phyloP scores from a whole-genome alignment of 306 rosid species.

The cucumber (Cucumis sativus) region DNA sequence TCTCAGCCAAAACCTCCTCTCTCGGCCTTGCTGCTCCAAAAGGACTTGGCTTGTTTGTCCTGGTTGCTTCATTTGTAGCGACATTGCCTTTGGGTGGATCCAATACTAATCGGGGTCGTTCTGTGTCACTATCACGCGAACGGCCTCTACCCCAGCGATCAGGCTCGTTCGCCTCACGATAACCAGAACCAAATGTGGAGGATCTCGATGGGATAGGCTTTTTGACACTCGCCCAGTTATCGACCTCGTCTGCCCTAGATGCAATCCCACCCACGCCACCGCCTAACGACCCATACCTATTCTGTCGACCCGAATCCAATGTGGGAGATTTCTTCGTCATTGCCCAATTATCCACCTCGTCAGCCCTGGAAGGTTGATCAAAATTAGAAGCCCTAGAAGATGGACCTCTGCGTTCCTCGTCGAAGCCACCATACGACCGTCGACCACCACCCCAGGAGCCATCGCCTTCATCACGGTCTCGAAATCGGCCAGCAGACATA shows the following conservation, averaged over 20 bases:
- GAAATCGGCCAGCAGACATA: slow-evolving; percentile 20
- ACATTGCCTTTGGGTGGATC: slow-evolving; percentile 48
- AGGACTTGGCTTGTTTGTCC: slow-evolving; percentile 57
- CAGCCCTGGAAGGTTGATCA: slow-evolving; percentile 92
- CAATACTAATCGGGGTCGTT: slow-evolving; percentile 66
- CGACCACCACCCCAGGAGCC: slow-evolving; percentile 78
- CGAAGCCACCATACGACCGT: slow-evolving; percentile 77
- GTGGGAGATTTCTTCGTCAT: slow-evolving; percentile 50
- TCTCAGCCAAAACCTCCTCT: slow-evolving; percentile 85
- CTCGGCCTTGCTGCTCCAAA: slow-evolving; percentile 90
- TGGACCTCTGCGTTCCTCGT: slow-evolving; percentile 60
- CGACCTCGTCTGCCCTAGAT: slow-evolving; percentile 77
- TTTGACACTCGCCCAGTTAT: slow-evolving; percentile 66
- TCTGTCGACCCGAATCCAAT: slow-evolving; percentile 54
- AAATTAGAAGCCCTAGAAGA: slow-evolving; percentile 79
- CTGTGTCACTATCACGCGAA: slow-evolving; percentile 32
- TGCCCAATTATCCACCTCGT: slow-evolving; percentile 90
- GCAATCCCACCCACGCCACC: slow-evolving; percentile 20
- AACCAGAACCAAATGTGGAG: slow-evolving; percentile 60
- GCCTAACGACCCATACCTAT: slow-evolving; percentile 44
- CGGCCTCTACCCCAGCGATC: slow-evolving; percentile 68
- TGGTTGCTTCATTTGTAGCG: slow-evolving; percentile 28
- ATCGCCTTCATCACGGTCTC: slow-evolving; percentile 57
- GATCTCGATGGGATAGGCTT: slow-evolving; percentile 46
- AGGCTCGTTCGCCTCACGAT: slow-evolving; percentile 48